These are phyloP conservation scores for Moesziomyces globuligerus DNA, from an alignment of 1,284 basidiomycete species.

Conservation along the genomic window DNA sequence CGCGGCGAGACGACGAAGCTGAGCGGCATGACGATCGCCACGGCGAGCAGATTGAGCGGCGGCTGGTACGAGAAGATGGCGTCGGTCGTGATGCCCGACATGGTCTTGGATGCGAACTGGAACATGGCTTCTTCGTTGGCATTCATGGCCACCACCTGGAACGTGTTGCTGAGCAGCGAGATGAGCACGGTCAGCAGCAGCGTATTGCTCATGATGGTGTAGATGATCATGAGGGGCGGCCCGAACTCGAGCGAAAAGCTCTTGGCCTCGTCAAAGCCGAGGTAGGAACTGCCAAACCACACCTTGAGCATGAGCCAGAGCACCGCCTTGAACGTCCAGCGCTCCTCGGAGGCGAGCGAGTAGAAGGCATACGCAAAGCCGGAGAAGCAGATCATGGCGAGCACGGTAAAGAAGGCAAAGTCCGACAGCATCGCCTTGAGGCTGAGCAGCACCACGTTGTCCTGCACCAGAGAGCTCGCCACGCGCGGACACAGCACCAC, in stretches of 20 bases:
- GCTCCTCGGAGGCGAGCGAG: slow-evolving; percentile 72
- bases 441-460: slow-evolving; percentile 68
- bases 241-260: slow-evolving; percentile 83
- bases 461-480: slow-evolving; percentile 67
- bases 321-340: slow-evolving; percentile 72
- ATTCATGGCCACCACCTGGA: slow-evolving; percentile 88
- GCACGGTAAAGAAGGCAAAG: slow-evolving; percentile 75
- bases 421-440: slow-evolving; percentile 77
- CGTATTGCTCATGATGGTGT: slow-evolving; percentile 73
- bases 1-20: slow-evolving; percentile 49
- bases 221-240: slow-evolving; percentile 79
- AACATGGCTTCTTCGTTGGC: slow-evolving; percentile 94
- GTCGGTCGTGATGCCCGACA: slow-evolving; percentile 80
- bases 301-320: slow-evolving; percentile 90
- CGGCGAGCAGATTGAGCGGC: slow-evolving; percentile 72
- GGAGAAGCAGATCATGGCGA: slow-evolving; percentile 76
- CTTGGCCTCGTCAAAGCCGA: slow-evolving; percentile 52
- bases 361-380: slow-evolving; percentile 91
- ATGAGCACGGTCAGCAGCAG: slow-evolving; percentile 75
- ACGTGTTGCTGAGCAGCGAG: slow-evolving; percentile 91
- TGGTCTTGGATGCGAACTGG: slow-evolving; percentile 74
- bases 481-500: slow-evolving; percentile 66
- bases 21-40: slow-evolving; percentile 50
- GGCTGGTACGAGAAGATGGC: slow-evolving; percentile 92
- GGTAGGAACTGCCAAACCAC: slow-evolving; percentile 69